phyloP scores from a whole-genome alignment of 2,329 filamentous ascomycete species.

The Emmonsiellopsis sp. region DNA sequence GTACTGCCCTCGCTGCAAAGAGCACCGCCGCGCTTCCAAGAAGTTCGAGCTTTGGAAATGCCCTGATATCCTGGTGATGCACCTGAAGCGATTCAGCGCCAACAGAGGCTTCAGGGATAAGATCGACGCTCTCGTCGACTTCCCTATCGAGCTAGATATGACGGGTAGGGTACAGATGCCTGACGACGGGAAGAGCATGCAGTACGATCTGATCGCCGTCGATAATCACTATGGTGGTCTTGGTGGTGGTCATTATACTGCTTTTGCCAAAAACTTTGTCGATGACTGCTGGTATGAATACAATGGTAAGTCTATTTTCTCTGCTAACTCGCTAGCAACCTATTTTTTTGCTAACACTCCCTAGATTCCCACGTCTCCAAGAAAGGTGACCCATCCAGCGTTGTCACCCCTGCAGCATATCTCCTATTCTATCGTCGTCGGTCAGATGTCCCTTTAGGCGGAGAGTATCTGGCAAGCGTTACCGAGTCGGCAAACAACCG shows the following conservation, averaged over 20 bases:
- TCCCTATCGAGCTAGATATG: conserved; percentile 79
- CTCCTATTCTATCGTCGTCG: conserved; percentile 91
- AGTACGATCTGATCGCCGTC: conserved; percentile 90
- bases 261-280: conserved; percentile 84
- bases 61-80: conserved; percentile 88
- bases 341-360: background rate
- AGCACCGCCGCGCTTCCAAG: conserved; percentile 84
- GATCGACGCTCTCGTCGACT: conserved; percentile 82
- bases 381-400: conserved; percentile 48
- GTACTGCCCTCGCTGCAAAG: conserved; percentile 95
- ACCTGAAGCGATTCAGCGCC: conserved; percentile 90
- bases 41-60: conserved; percentile 96
- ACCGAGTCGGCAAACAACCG: conserved; percentile 53
- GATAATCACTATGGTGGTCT: conserved; percentile 93
- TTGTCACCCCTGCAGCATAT: conserved; percentile 73
- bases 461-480: conserved; percentile 62
- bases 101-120: conserved; percentile 77
- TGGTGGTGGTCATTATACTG: conserved; percentile 92
- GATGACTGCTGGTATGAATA: conserved; percentile 91
- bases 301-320: conserved; percentile 61
- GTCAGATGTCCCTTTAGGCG: conserved; percentile 67
- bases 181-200: conserved; percentile 68
- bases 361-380: conserved; percentile 65
- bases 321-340: background rate
- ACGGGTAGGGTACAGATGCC: conserved; percentile 67